Evolutionary conservation across 2,329 filamentous ascomycete genomes (phyloP), one percentile per base, ranked within the genome.

Genomic region (Diaporthe humulicola): DNA sequence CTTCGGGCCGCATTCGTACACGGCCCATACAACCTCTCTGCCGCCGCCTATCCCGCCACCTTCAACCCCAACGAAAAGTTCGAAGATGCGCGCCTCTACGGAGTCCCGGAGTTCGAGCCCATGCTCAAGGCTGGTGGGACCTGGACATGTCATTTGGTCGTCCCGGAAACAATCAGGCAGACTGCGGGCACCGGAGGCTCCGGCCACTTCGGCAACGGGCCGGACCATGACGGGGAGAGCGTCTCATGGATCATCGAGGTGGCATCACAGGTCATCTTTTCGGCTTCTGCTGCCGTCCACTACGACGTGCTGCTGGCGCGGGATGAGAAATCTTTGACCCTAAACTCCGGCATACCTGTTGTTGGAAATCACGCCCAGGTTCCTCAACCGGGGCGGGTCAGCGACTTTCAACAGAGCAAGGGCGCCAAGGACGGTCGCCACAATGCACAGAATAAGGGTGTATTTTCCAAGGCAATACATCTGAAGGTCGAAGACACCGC

Each of bases 1-100:
- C 88, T 98, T 52, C 94, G 97, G 81, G 97, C 97, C 71, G 97
- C 97, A 73, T 99, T 98, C 83, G 93, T 99, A 71, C 97, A 98
- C 85, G 97, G 97, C 0, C 97, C 97, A 1, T 99, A 99, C 82
- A 97, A 93, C 0, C 89, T 98, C 50, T 95, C 95, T 80, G 93
- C 96, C 66, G 92, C 96, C 70, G 94, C 95, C 33, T 98, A 97
- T 80, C 95, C 96, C 0, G 89, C 94, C 22, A 91, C 89, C 61
- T 98, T 97, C 86, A 90, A 96, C 80, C 95, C 96, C 2, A 95
- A 98, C 84, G 87, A 89, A 78, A 95, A 95, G 82, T 92, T 94
- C 79, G 90, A 92, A 74, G 88, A 93, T 70, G 89, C 93, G 1
- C 90, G 92, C 70, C 88, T 88, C 70, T 92, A 95, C 85, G 95